phyloP scores from a whole-genome alignment of 2,329 filamentous ascomycete genomes.

The Venturia nashicola region DNA sequence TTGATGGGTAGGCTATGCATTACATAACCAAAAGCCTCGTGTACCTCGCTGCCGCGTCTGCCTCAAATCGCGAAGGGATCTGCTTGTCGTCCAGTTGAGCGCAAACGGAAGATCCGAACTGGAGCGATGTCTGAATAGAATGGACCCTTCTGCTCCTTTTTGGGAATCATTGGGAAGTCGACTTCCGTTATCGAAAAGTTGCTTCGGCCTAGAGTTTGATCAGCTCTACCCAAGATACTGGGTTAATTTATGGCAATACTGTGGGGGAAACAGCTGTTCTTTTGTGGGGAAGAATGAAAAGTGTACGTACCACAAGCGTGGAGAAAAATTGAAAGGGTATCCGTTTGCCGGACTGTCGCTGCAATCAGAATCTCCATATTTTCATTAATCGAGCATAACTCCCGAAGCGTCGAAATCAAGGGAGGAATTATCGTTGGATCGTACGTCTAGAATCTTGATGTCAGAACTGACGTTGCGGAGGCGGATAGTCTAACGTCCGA shows the following conservation, averaged over 20 bases:
- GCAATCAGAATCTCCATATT: conserved; percentile 51
- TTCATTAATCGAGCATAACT: conserved; percentile 47
- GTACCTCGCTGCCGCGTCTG: background rate
- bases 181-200: conserved; percentile 22
- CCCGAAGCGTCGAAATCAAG: conserved; percentile 51
- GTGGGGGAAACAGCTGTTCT: background rate
- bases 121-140: conserved; percentile 51
- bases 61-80: conserved; percentile 6
- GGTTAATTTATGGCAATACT: too few species aligned
- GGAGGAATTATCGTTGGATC: conserved; percentile 51
- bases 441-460: conserved; percentile 44
- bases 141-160: conserved; percentile 42
- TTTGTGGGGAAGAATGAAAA: background rate
- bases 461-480: conserved; percentile 10
- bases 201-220: conserved; percentile 17
- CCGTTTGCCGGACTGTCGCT: conserved; percentile 56
- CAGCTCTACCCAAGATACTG: background rate
- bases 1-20: background rate
- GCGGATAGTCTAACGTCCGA: conserved; percentile 2
- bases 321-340: conserved; percentile 55
- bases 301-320: conserved; percentile 38
- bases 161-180: conserved; percentile 18
- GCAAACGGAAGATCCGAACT: conserved; percentile 44
- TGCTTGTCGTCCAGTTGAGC: background rate
- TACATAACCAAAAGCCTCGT: background rate